Evolutionary conservation across 768 basidiomycete genomes (phyloP).

Genomic region (Hypholoma sublateritium): DNA sequence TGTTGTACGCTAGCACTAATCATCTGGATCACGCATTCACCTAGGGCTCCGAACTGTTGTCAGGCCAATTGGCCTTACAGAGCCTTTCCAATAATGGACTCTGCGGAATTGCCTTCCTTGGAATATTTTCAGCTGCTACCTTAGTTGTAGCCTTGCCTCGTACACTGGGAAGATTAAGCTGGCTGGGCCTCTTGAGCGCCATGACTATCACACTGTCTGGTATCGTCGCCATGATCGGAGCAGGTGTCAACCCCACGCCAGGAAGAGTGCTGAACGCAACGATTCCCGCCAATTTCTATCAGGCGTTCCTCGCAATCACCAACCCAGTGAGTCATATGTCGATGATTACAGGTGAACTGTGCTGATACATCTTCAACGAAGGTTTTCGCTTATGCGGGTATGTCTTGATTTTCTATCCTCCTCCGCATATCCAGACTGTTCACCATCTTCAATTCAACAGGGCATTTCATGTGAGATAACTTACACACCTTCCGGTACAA

Average conservation of each 20-base stretch:
- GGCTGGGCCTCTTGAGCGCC: conserved; percentile 1
- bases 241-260: conserved; percentile 1
- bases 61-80: conserved; percentile 5
- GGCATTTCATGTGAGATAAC: conserved; percentile 3
- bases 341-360: neutral
- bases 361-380: neutral
- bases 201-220: conserved; percentile 2
- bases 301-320: conserved; percentile 7
- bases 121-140: conserved; percentile 8
- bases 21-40: neutral
- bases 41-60: conserved; percentile 7
- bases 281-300: conserved; percentile 1
- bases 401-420: neutral
- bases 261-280: conserved; percentile 3
- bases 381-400: conserved; percentile 10
- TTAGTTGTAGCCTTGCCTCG: conserved; percentile 4
- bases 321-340: conserved; percentile 4
- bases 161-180: conserved; percentile 6
- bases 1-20: too few relatives aligned
- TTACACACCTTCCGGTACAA: neutral
- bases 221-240: conserved; percentile 8
- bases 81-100: conserved; percentile 7
- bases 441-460: neutral
- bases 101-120: conserved; percentile 4
- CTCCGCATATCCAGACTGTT: too few relatives aligned